Percentiles rank a stretch among this genome's conserved stretches.
phyloP scores from a whole-genome alignment of 257 asterid species.

The Cordia subcordata region DNA sequence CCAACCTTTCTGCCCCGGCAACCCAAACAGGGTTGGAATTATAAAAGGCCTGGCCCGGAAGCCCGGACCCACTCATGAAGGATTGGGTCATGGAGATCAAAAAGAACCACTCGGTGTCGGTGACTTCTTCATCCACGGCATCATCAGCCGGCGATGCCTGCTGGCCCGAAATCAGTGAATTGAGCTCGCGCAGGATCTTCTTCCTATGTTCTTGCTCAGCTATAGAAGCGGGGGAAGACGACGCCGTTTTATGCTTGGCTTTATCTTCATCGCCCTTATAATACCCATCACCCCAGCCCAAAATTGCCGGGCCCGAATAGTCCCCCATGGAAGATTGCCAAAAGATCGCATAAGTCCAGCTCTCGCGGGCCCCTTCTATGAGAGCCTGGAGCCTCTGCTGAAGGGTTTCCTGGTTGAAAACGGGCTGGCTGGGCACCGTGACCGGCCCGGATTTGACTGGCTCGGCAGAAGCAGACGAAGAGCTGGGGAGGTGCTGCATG shows the following conservation, averaged over 20 bases:
- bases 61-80: slow-evolving; percentile 58
- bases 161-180: slow-evolving; percentile 60
- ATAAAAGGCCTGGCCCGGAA: slow-evolving; percentile 80
- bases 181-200: slow-evolving; percentile 71
- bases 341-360: slow-evolving; percentile 91
- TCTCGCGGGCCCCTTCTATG: slow-evolving; percentile 67
- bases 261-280: slow-evolving; percentile 69
- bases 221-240: slow-evolving; percentile 21
- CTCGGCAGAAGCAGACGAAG: slow-evolving; percentile 9
- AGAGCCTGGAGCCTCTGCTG: slow-evolving; percentile 69
- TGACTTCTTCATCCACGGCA: slow-evolving; percentile 75
- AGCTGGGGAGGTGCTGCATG: not conserved
- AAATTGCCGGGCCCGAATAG: slow-evolving; percentile 31
- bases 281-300: slow-evolving; percentile 88
- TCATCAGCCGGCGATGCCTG: slow-evolving; percentile 30
- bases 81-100: slow-evolving; percentile 80
- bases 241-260: slow-evolving; percentile 30
- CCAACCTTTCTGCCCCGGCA: slow-evolving; percentile 49
- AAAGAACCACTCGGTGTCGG: slow-evolving; percentile 90
- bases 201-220: slow-evolving; percentile 70
- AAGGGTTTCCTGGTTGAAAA: slow-evolving; percentile 60
- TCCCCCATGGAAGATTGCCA: slow-evolving; percentile 68
- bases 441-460: not conserved
- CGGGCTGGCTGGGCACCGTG: slow-evolving; percentile 7
- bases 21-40: slow-evolving; percentile 69